Evolutionary conservation across 192 early-diverging fungal genomes (phyloP).

Genomic region (Coemansia sp.): DNA sequence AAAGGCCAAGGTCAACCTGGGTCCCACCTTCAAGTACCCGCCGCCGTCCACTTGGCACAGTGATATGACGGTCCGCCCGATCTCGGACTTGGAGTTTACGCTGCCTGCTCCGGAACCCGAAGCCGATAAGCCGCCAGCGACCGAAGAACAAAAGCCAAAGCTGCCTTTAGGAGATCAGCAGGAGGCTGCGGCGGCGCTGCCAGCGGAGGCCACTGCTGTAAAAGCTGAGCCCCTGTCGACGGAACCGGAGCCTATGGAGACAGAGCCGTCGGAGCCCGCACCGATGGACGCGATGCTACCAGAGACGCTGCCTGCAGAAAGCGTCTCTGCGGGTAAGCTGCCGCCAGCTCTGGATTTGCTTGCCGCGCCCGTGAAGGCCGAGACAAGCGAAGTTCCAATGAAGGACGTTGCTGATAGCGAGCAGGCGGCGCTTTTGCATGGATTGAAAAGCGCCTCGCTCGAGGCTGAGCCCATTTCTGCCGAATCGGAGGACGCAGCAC

Average conservation of each 20-base stretch:
- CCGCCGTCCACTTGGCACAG: conserved; percentile 57
- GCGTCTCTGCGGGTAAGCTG: background rate
- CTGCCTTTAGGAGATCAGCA: background rate
- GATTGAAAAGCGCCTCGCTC: conserved; percentile 5
- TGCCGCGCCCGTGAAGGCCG: background rate
- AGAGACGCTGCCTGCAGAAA: background rate
- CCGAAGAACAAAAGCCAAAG: too few species aligned
- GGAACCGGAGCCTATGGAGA: conserved; percentile 4
- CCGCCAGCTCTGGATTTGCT: background rate
- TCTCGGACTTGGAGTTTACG: conserved; percentile 53
- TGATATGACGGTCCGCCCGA: conserved; percentile 35
- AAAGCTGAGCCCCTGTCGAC: background rate
- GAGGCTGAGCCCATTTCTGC: background rate
- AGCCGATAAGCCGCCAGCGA: background rate
- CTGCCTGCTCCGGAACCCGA: conserved; percentile 15
- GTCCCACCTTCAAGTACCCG: conserved; percentile 66
- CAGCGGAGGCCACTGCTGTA: background rate
- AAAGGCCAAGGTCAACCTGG: conserved; percentile 68
- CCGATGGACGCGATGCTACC: background rate
- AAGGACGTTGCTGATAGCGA: background rate
- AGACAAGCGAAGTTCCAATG: background rate
- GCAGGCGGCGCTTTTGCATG: conserved; percentile 1
- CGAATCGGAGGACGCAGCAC: background rate
- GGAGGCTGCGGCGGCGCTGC: background rate
- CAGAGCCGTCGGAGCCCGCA: background rate